Evolutionary conservation across 768 basidiomycete species (phyloP).

Genomic region (Lactarius pseudohatsudake): DNA sequence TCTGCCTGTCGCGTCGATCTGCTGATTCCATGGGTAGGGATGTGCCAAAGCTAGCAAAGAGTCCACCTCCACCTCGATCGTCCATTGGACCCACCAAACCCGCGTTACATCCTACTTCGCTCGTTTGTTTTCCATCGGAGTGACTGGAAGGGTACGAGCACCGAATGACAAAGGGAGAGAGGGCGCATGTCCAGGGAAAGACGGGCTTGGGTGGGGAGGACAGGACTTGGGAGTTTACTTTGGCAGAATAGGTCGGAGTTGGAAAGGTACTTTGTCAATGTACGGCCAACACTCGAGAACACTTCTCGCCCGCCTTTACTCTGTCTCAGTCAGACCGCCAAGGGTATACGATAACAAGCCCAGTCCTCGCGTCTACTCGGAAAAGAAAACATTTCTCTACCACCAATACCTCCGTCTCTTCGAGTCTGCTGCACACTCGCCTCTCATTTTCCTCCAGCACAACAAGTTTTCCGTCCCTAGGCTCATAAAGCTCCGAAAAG

Average conservation of each 20-base stretch:
- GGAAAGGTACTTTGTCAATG: conserved; percentile 3
- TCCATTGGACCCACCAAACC: conserved; percentile 53
- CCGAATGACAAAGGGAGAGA: conserved; percentile 90
- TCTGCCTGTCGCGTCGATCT: background rate
- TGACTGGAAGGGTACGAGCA: conserved; percentile 84
- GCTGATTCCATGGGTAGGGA: conserved; percentile 51
- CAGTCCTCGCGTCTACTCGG: conserved; percentile 65
- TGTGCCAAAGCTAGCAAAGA: conserved; percentile 70
- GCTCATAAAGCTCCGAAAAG: conserved; percentile 64
- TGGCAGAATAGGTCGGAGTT: conserved; percentile 30
- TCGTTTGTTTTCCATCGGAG: conserved; percentile 77
- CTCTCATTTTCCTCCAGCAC: conserved; percentile 79
- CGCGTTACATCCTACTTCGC: conserved; percentile 65
- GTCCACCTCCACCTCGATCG: conserved; percentile 55
- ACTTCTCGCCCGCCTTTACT: conserved; percentile 22
- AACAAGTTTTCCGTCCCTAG: conserved; percentile 69
- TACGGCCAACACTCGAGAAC: conserved; percentile 11
- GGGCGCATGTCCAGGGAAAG: conserved; percentile 60
- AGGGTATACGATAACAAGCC: conserved; percentile 53
- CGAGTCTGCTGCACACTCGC: conserved; percentile 50
- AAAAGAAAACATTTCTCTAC: conserved; percentile 80
- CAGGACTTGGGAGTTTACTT: conserved; percentile 87
- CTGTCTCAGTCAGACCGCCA: conserved; percentile 53
- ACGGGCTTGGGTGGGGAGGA: conserved; percentile 77
- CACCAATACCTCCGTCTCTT: conserved; percentile 77